Base-by-base conservation (phyloP, 495 filamentous ascomycete genomes). In the Penicillium parvum region DNA sequence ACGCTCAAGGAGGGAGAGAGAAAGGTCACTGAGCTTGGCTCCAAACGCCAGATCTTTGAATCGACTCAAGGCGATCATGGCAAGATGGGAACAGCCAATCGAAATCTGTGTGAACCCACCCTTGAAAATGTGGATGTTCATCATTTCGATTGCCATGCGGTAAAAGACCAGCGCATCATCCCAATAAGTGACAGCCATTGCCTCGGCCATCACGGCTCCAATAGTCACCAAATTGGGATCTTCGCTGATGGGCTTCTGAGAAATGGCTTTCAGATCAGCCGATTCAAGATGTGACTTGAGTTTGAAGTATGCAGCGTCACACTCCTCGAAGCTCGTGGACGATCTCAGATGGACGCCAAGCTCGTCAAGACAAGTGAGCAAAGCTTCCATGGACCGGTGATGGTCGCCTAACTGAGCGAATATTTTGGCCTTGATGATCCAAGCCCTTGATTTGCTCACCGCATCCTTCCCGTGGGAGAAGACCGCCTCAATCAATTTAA, bases 151-250 rank as follows among this genome's bases (percentile, higher is more conserved):
- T 4, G 81, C 69, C 44, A 86, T 78, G 39, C 85, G 79, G 57
- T 90, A 94, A 61, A 90, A 95, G 17, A 79, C 75, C 16, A 87
- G 53, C 12, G 71, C 65, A 57, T 92, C 81, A 50, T 78, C 81
- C 88, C 88, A 96, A 64, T 85, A 95, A 1, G 84, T 84, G n/a
- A 87, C 81, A 37, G 81, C 79, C 43, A 85, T 75, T 7, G 86
- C 81, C 60, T 95, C 90, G 0, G 81, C 73, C 44, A 95, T 72
- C 18, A 94, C 79, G 0, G 84, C 77, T 11, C 85, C 88, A 8
- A 88, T 73, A 0, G 81, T 84, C 15, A 81, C 64, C 28, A 88
- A 55, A 18, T 63, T 71, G 4, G 73, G 63, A 46, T 86, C 79
- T 17, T 69, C 64, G 30, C 64, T 63, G 33, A 71, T 48, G 3